Conservation (phyloP, 345 rosid genomes). For the Streptanthus diversifolius region DNA sequence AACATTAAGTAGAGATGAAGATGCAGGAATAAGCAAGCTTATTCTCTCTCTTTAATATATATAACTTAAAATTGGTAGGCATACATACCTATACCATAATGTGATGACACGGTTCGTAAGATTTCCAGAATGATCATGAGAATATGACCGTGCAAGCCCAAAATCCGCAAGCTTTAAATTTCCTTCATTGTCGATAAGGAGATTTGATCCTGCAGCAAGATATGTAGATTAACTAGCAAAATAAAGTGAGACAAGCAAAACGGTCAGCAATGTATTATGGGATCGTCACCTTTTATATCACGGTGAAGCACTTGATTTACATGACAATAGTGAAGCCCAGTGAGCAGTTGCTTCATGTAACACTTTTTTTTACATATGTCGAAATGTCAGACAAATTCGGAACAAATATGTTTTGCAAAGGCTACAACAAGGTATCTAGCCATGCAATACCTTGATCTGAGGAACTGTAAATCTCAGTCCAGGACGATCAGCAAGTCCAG, state of each 20-base stretch:
- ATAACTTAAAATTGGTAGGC: not conserved
- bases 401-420: constrained; percentile 24
- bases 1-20: not conserved
- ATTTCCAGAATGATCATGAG: constrained; percentile 70
- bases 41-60: not conserved
- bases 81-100: constrained; percentile 87
- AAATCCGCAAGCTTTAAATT: constrained; percentile 96
- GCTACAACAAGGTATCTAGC: constrained; percentile 25
- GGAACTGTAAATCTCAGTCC: constrained; percentile 91
- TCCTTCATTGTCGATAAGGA: constrained; percentile 94
- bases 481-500: constrained; percentile 95
- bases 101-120: constrained; percentile 96
- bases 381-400: constrained; percentile 24
- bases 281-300: constrained; percentile 76
- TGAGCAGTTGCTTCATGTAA: constrained; percentile 93
- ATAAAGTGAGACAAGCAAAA: not conserved
- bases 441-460: constrained; percentile 72
- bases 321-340: constrained; percentile 96
- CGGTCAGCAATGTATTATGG: not conserved
- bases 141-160: constrained; percentile 87
- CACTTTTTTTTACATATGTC: constrained; percentile 48
- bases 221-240: not conserved
- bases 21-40: not conserved
- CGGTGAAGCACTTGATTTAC: constrained; percentile 95
- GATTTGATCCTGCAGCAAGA: constrained; percentile 73